Base-by-base conservation (phyloP, 352 stramenopile genomes). In the Phytophthora kernoviae region DNA sequence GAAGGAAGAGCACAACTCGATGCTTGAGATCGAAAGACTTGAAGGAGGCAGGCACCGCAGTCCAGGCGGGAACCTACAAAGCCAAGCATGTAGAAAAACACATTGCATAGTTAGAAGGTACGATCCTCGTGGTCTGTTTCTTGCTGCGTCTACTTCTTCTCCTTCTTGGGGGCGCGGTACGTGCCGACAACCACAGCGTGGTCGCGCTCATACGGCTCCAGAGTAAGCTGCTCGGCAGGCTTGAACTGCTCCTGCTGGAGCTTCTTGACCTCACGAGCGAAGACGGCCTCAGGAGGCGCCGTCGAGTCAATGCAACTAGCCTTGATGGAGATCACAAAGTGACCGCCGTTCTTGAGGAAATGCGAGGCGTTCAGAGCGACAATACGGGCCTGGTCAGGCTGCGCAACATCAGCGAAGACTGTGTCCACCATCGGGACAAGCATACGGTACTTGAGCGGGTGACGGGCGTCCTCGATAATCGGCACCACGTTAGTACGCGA, bases 321-420 rank as follows among this genome's bases (percentile, higher is more conserved):
- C 87, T 99, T 99, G 87, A 99, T 99, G 41, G 97, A 98, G 75
- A 99, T 99, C 10, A 99, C 96, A 49, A 98, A 98, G 88, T 99
- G 97, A 59, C 98, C 98, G 59, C 97, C 96, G 81, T 98, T 99
- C 81, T 99, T 99, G 46, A 99, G 81, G 81, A 99, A 99, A 84
- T 99, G 98, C 73, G 98, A 96, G 12, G 97, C 89, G 81, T 99
- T 99, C 40, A 99, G 73, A 7, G 94, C 96, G 36, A 99, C 97
- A 62, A 99, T 99, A 91, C 98, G 97, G 10, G 97, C 97, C 68
- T 99, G 98, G 84, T 99, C 98, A 9, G 98, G 97, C 78, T 99
- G 98, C 14, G 98, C 98, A 21, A 99, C 97, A 90, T 99, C 98
- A 26, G 98, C 98, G 79, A 99, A 99, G 34, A 99, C 87, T 44